phyloP scores from a whole-genome alignment of 345 rosid species.

The Diplotaxis tenuifolia region DNA sequence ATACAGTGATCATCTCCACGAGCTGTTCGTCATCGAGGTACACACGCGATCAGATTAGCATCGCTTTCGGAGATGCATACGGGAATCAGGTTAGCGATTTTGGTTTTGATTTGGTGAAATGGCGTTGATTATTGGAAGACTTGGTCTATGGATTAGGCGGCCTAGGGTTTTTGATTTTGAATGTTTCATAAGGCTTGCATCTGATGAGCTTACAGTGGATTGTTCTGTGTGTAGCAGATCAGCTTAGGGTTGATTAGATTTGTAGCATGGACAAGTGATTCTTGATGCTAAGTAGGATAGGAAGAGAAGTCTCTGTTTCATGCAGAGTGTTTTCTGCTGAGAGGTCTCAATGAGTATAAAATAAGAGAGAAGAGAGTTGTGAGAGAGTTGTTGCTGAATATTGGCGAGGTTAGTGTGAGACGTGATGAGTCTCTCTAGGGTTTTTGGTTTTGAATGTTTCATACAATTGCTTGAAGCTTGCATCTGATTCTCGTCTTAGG shows the following conservation, averaged over 20 bases:
- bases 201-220: too few species aligned
- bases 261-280: not conserved
- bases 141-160: slow-evolving; percentile 4
- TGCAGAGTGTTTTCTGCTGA: too few species aligned
- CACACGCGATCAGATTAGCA: slow-evolving; percentile 84
- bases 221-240: not conserved
- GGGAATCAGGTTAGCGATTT: slow-evolving; percentile 70
- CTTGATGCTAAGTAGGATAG: not conserved
- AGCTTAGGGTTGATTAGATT: slow-evolving; percentile 2
- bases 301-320: too few species aligned
- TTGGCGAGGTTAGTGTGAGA: too few species aligned
- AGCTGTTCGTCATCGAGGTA: slow-evolving; percentile 77
- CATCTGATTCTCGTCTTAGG: not conserved
- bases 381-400: too few species aligned
- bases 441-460: slow-evolving; percentile 22
- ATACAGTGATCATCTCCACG: slow-evolving; percentile 59
- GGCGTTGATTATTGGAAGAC: not conserved
- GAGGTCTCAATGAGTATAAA: too few species aligned
- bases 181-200: not conserved
- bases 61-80: slow-evolving; percentile 87
- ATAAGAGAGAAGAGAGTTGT: too few species aligned
- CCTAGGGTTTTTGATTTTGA: slow-evolving; percentile 19
- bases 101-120: not conserved
- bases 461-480: not conserved
- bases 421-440: too few species aligned